Conservation (phyloP, 257 asterid genomes). For the Linderniella brevidens region DNA sequence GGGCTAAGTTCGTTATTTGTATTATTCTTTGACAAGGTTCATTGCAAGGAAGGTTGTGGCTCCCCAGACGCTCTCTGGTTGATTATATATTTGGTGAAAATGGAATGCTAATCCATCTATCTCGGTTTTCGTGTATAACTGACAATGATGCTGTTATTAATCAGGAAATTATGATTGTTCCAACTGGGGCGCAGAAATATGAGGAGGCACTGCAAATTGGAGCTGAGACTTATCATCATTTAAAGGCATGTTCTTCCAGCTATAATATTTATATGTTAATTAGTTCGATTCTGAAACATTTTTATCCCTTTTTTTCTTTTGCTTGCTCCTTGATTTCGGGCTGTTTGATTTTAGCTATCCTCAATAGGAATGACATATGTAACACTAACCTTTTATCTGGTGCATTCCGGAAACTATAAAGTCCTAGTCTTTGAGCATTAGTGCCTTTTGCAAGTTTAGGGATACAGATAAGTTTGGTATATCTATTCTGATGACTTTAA, state of each 20-base stretch:
- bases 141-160: conserved; percentile 12
- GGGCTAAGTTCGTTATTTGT: not conserved
- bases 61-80: too few species aligned
- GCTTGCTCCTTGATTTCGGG: too few species aligned
- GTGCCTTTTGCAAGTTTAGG: too few species aligned
- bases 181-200: conserved; percentile 70
- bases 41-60: too few species aligned
- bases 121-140: conserved; percentile 9
- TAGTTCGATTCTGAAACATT: not conserved
- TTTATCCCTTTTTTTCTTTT: not conserved
- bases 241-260: conserved; percentile 43
- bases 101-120: not conserved
- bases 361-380: too few species aligned
- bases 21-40: not conserved
- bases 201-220: conserved; percentile 97
- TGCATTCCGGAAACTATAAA: too few species aligned
- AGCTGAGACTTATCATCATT: conserved; percentile 90
- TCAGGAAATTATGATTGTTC: conserved; percentile 89
- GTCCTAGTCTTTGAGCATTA: too few species aligned
- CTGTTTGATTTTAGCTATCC: too few species aligned
- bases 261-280: not conserved
- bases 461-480: too few species aligned
- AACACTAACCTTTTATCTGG: too few species aligned
- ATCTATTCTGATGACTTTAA: too few species aligned
- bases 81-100: too few species aligned